Base-by-base conservation (phyloP, 306 rosid species). In the Biancaea sappan region DNA sequence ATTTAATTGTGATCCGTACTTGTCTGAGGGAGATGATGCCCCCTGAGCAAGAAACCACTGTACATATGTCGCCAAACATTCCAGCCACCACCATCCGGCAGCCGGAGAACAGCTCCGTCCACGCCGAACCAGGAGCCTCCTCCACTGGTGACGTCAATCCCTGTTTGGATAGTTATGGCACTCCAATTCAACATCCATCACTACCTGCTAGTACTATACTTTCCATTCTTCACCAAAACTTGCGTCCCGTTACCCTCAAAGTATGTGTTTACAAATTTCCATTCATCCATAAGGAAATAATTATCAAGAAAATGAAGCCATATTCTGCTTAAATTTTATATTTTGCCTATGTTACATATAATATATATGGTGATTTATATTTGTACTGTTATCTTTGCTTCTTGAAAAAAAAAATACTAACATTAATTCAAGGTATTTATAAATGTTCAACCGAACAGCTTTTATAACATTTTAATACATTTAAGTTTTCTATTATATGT, bases 201-300 rank as follows among this genome's bases (percentile, higher is more conserved):
- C 14, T 81, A 1, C 19, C 76, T 3, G 6, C 83, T 24, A n/a
- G n/a, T n/a, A n/a, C n/a, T n/a, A 78, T 73, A 71, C 63, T 74
- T 68, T 83, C 90, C 28, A 71, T 88, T 79, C 86, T 88, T 72
- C 86, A 76, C 6, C 86, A 84, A 78, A 77, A 94, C 43, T 35
- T 90, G 47, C 85, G 84, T 15, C 96, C 96, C 2, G 76, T 92
- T 13, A 90, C 89, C 6, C 91, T 92, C 59, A 88, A 79, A 84
- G 96, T 88, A 84, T 0, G 69, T 37, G 21, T 63, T 9, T 4
- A 21, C 65, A 16, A 29, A 28, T 29, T 19, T 16, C 3, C 24
- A 59, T 2, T 31, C 65, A n/a, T n/a, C n/a, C n/a, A n/a, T n/a
- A n/a, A n/a, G n/a, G n/a, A n/a, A n/a, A n/a, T n/a, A n/a, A n/a